Evolutionary conservation across 2,329 filamentous ascomycete genomes (phyloP).

Genomic region (Lasiodiplodia hormozganensis): DNA sequence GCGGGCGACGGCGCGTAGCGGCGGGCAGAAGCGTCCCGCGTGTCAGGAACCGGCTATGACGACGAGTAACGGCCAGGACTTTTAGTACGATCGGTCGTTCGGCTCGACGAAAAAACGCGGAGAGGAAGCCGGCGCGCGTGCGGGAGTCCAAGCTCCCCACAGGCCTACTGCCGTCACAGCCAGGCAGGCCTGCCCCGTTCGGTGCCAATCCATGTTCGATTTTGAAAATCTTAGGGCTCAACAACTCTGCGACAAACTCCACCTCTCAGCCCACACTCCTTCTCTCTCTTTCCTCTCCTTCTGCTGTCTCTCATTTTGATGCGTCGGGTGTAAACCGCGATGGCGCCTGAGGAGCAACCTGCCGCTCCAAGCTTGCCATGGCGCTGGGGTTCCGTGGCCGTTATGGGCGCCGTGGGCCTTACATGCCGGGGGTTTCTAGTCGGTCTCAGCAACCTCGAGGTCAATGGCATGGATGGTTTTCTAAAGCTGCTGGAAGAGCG

Average conservation of each 20-base stretch:
- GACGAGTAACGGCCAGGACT: conserved; percentile 17
- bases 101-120: conserved; percentile 5
- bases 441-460: conserved; percentile 75
- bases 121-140: conserved; percentile 19
- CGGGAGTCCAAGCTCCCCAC: conserved; percentile 23
- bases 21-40: background rate
- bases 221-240: conserved; percentile 19
- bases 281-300: background rate
- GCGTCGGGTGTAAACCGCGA: conserved; percentile 41
- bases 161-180: conserved; percentile 7
- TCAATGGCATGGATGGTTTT: conserved; percentile 78
- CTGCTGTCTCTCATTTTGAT: background rate
- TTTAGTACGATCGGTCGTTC: background rate
- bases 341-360: conserved; percentile 49
- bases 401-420: conserved; percentile 76
- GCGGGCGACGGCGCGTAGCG: background rate
- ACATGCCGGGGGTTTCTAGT: conserved; percentile 78
- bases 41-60: conserved; percentile 20
- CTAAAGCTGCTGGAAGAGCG: conserved; percentile 77
- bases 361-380: conserved; percentile 68
- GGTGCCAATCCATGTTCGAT: background rate
- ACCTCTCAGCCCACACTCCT: conserved; percentile 8
- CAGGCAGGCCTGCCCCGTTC: conserved; percentile 3
- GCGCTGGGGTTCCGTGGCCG: conserved; percentile 74
- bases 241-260: conserved; percentile 16